Evolutionary conservation across 176 grass and related monocot species (phyloP).

Genomic region (Raddia distichophylla): DNA sequence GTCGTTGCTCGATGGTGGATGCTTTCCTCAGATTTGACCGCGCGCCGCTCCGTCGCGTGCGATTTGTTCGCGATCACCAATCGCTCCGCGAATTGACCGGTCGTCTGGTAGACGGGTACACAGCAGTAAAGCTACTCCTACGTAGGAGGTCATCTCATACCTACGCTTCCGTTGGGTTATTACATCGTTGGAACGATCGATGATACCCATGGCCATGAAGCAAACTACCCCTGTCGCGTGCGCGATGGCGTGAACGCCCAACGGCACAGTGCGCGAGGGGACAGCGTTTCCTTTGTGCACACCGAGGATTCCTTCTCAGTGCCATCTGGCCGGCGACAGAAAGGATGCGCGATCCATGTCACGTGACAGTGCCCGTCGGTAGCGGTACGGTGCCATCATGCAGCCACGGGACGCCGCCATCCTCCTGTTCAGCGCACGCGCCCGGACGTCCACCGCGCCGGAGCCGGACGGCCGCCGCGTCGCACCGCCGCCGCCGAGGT

Average conservation of each 20-base stretch:
- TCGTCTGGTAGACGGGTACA: no score
- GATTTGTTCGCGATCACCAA: no score
- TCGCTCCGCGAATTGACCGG: no score
- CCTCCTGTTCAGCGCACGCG: background rate
- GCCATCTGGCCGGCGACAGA: slow-evolving; percentile 35
- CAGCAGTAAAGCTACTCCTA: no score
- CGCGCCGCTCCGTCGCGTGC: no score
- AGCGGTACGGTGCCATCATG: background rate
- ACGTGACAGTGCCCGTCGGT: slow-evolving; percentile 13
- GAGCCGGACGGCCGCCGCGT: background rate
- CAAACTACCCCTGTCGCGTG: no score
- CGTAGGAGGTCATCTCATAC: no score
- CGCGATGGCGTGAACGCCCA: background rate
- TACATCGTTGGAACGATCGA: no score
- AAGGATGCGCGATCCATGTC: slow-evolving; percentile 20
- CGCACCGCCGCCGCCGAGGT: background rate
- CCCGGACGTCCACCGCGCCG: background rate
- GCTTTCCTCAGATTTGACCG: no score
- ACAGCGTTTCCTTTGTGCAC: background rate
- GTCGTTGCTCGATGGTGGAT: no score
- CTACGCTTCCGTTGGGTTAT: no score
- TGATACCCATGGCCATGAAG: no score
- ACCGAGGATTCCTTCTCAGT: background rate
- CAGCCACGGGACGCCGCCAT: background rate
- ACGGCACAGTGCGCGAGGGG: background rate